phyloP scores from a whole-genome alignment of 1,139 yeast species.

The Suzukiozyma palmioleophila region DNA sequence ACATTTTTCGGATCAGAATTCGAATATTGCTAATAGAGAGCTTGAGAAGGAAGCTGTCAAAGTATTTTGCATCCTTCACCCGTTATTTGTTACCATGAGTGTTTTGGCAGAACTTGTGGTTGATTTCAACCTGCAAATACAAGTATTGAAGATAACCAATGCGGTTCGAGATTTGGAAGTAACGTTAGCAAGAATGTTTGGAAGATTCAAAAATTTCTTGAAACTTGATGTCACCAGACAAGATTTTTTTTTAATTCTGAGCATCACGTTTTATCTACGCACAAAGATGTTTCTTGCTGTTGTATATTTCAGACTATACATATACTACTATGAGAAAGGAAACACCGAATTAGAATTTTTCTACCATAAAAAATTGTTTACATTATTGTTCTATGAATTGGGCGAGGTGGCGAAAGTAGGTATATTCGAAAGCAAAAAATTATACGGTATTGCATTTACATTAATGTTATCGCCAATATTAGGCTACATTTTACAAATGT shows the following conservation, averaged over 20 bases:
- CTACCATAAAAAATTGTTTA: constrained; percentile 21
- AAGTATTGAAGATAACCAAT: constrained; percentile 6
- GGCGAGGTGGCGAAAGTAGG: constrained; percentile 9
- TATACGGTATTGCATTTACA: constrained; percentile 9
- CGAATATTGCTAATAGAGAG: constrained; percentile 12
- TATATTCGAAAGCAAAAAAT: constrained; percentile 4
- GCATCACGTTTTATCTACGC: constrained; percentile 9
- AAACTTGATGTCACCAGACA: constrained; percentile 5
- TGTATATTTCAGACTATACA: constrained; percentile 20
- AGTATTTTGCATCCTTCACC: constrained; percentile 10
- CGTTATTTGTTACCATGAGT: constrained; percentile 6
- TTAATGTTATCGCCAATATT: constrained; percentile 11
- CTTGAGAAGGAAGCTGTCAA: constrained; percentile 18
- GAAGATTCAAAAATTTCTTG: constrained; percentile 5
- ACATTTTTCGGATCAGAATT: constrained; percentile 12
- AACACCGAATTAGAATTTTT: constrained; percentile 17
- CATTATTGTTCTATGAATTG: constrained; percentile 17
- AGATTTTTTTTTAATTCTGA: constrained; percentile 5
- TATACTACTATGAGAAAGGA: constrained; percentile 21
- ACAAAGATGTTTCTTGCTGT: constrained; percentile 16
- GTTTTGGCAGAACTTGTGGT: constrained; percentile 9
- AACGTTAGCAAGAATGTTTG: constrained; percentile 6
- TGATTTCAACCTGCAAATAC: constrained; percentile 9
- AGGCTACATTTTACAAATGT: constrained; percentile 11
- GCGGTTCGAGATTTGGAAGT: constrained; percentile 10